phyloP scores from a whole-genome alignment of 192 early-diverging fungal species.

The Kappamyces sp. region DNA sequence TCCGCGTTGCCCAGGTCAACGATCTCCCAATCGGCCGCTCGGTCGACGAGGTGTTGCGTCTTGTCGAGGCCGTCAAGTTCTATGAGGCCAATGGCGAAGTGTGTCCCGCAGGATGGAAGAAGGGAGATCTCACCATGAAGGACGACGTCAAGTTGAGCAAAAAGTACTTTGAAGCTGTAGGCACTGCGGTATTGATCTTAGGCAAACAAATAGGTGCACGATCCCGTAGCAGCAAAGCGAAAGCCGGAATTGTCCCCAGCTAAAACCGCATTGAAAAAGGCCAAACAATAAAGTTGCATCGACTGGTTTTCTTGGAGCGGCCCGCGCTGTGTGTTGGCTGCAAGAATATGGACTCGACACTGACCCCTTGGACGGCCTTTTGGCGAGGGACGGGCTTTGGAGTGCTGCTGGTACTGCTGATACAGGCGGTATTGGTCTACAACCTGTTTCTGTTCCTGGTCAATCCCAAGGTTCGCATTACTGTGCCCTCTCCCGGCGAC shows the following conservation, averaged over 20 bases:
- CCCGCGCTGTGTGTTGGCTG: no score
- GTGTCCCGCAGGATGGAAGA: conserved; percentile 72
- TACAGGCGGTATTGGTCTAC: conserved; percentile 7
- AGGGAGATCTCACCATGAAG: conserved; percentile 69
- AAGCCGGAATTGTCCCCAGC: no score
- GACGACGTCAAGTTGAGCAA: conserved; percentile 57
- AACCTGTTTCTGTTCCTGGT: background rate
- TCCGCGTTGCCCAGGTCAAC: conserved; percentile 86
- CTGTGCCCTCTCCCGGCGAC: conserved; percentile 4
- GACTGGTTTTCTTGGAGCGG: no score
- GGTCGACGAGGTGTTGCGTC: conserved; percentile 79
- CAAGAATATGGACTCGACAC: no score
- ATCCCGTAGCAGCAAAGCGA: no score
- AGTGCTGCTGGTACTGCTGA: conserved; percentile 1
- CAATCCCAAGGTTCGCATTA: conserved; percentile 10
- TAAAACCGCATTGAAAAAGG: no score
- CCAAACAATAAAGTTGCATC: no score
- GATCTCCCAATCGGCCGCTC: conserved; percentile 82
- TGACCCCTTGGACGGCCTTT: conserved; percentile 4
- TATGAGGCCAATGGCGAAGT: conserved; percentile 67
- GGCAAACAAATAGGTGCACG: no score
- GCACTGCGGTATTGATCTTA: background rate
- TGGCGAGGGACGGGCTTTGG: conserved; percentile 17
- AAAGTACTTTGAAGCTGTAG: conserved; percentile 57
- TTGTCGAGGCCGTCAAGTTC: conserved; percentile 89